phyloP scores from a whole-genome alignment of 306 rosid genomes.

The Aeschynomene evenia region DNA sequence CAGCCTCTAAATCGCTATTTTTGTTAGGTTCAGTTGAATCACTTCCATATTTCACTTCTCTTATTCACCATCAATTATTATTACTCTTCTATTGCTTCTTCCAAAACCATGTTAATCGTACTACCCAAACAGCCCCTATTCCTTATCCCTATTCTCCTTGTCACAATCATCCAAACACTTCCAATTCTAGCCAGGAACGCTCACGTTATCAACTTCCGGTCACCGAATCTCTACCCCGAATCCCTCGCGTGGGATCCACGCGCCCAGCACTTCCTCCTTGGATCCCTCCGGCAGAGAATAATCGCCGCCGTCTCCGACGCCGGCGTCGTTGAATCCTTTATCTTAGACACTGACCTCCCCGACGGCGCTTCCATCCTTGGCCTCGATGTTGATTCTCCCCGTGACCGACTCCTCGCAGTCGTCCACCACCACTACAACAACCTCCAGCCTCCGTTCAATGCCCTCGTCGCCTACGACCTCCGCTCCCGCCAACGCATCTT shows the following conservation, averaged over 20 bases:
- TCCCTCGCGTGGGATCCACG: constrained; percentile 67
- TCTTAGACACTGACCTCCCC: constrained; percentile 61
- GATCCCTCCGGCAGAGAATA: constrained; percentile 50
- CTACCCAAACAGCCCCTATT: not conserved
- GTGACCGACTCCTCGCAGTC: constrained; percentile 61
- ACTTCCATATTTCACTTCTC: not conserved
- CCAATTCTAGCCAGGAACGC: constrained; percentile 39
- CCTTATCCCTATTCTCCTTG: not conserved
- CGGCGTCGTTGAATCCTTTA: constrained; percentile 61
- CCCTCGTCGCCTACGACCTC: constrained; percentile 81
- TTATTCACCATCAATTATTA: not conserved
- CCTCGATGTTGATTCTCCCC: constrained; percentile 53
- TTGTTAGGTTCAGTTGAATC: not conserved
- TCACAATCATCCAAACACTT: not conserved
- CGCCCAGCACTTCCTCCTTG: constrained; percentile 73
- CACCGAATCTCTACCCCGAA: constrained; percentile 63
- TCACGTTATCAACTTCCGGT: constrained; percentile 66
- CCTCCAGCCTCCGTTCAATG: constrained; percentile 54
- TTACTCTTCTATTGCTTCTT: not conserved
- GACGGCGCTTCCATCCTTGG: constrained; percentile 54
- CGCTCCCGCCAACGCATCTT: constrained; percentile 50
- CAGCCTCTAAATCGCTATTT: constrained; percentile 10
- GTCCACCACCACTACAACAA: constrained; percentile 43
- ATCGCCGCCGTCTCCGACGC: constrained; percentile 72
- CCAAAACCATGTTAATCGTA: constrained; percentile 8